Evolutionary conservation across 805 yeast genomes (phyloP).

Genomic region (Kuraishia piskuri): DNA sequence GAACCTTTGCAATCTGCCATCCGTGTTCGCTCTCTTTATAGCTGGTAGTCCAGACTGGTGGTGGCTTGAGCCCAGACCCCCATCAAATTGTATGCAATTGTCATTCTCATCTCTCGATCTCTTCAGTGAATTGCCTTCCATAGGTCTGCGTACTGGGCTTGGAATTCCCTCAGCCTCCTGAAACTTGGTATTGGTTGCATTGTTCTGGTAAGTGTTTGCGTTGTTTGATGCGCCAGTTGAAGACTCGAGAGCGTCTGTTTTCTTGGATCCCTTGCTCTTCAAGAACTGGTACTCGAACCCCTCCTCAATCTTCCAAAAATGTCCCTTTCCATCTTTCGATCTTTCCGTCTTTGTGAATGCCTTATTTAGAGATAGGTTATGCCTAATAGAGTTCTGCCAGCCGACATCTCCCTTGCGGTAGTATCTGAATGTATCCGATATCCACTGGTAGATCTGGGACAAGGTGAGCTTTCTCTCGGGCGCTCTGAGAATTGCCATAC

Average conservation of each 20-base stretch:
- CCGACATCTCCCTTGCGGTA: conserved; percentile 84
- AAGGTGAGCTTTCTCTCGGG: conserved; percentile 61
- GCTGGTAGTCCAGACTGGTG: not conserved
- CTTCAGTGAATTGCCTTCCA: not conserved
- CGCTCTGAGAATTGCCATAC: conserved; percentile 86
- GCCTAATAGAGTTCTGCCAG: conserved; percentile 97
- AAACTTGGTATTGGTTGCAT: no score
- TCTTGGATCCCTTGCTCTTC: conserved; percentile 46
- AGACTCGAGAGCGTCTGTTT: conserved; percentile 5
- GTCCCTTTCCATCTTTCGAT: conserved; percentile 86
- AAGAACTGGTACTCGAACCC: conserved; percentile 79
- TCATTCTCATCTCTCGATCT: not conserved
- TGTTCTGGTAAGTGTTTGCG: not conserved
- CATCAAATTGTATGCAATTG: not conserved
- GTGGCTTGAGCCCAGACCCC: not conserved
- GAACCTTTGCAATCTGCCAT: conserved; percentile 17
- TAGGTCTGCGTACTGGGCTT: not conserved
- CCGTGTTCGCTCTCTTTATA: conserved; percentile 17
- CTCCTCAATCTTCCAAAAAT: conserved; percentile 85
- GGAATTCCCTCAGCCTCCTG: no score
- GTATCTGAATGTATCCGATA: conserved; percentile 73
- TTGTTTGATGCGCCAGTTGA: not conserved
- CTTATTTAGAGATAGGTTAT: conserved; percentile 84
- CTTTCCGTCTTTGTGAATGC: conserved; percentile 88
- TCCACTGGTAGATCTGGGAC: conserved; percentile 89